Base-by-base conservation (phyloP, 1,284 basidiomycete species). In the Sporisorium graminicola region DNA sequence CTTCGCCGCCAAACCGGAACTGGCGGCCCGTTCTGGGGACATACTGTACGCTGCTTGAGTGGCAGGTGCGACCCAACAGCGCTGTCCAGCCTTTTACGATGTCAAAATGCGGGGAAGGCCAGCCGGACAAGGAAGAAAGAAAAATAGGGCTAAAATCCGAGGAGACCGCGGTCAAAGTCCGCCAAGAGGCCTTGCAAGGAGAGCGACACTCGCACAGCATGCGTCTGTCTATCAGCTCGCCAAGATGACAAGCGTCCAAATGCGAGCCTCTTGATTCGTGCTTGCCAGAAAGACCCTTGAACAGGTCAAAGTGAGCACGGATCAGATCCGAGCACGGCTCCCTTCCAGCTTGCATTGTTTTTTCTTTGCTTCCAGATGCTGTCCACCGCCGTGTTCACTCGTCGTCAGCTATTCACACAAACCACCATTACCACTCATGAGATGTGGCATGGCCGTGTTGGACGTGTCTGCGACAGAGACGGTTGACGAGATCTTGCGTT, bases 91-190 rank as follows among this genome's bases (percentile, higher is more conserved):
- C 35, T 35, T 40, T 12, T 8, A 14, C 33, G 33, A 35, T 3
- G 13, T 6, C 8, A 35, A 35, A 40, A 18, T 40, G 37, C 16
- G 37, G 37, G 37, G 37, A 40, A 40, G 37, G 9, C 24, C 26
- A 47, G 13, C 46, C 13, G 27, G 26, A 43, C 18, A n/a, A 43
- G 29, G 29, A 10, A 5, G 13, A 13, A 29, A 49, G 26, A 29
- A 56, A 31, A 57, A 35, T 24, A 58, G 40, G 66, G 66, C 66
- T 58, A 62, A 65, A 62, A 65, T 58, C 68, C 68, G 63, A 71
- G 62, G 60, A 55, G 49, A 40, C 68, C 68, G 58, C 53, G 68
- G 68, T 61, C 58, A 43, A 50, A 40, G 63, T 71, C 68, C 68
- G 68, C 46, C n/a, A n/a, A n/a, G n/a, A n/a, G n/a, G n/a, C n/a